Evolutionary conservation across 805 yeast genomes (phyloP).

Genomic region (Tetrapisispora arboricola): DNA sequence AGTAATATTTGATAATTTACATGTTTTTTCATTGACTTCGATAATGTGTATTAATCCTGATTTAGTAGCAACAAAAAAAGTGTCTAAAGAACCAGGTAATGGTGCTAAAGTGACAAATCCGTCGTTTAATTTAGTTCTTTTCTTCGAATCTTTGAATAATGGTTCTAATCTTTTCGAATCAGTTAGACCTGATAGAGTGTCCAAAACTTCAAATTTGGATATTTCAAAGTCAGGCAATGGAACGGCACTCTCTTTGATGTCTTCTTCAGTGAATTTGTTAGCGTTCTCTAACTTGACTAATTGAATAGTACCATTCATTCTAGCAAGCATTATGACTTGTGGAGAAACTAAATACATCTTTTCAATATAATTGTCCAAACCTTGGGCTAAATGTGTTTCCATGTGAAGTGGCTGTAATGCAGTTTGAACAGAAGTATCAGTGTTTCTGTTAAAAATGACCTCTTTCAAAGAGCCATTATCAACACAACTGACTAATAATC

Average conservation of each 20-base stretch:
- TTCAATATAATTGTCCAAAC: conserved; percentile 32
- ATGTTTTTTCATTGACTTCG: conserved; percentile 10
- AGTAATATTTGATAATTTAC: conserved; percentile 9
- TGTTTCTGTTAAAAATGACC: conserved; percentile 51
- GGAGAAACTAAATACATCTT: conserved; percentile 29
- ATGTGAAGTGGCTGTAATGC: conserved; percentile 55
- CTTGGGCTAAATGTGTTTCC: conserved; percentile 34
- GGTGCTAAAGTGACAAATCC: conserved; percentile 29
- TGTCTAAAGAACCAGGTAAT: conserved; percentile 19
- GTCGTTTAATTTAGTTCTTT: conserved; percentile 28
- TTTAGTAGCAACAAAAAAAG: conserved; percentile 28
- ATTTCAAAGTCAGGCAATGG: conserved; percentile 12
- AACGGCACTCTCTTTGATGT: not conserved
- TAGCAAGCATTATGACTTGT: conserved; percentile 35
- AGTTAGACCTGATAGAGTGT: conserved; percentile 13
- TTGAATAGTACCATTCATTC: conserved; percentile 36
- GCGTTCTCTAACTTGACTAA: conserved; percentile 30
- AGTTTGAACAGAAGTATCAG: conserved; percentile 68
- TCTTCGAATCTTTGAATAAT: conserved; percentile 18
- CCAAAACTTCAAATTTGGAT: conserved; percentile 14
- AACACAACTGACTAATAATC: conserved; percentile 50
- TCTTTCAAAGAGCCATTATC: conserved; percentile 62
- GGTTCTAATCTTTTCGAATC: conserved; percentile 17
- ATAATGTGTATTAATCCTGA: conserved; percentile 30
- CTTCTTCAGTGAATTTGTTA: conserved; percentile 4